These are phyloP conservation scores for Leptographium lundbergii DNA, from an alignment of 2,329 filamentous ascomycete species.

Conservation along the genomic window DNA sequence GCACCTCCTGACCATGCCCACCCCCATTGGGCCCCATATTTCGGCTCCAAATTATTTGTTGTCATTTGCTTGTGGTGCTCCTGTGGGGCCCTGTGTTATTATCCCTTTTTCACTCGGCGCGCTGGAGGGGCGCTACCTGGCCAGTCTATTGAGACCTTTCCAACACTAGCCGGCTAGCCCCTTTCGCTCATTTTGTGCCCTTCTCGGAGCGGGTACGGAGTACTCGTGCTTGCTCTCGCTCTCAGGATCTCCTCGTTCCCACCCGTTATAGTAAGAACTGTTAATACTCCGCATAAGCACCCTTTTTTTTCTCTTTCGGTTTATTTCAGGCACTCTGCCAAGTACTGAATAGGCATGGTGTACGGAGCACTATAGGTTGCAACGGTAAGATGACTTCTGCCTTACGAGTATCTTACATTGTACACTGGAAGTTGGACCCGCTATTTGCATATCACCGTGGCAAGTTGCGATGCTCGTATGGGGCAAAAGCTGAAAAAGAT, in stretches of 20 bases:
- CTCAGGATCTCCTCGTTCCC: neutral
- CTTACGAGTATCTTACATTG: neutral
- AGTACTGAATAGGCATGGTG: neutral
- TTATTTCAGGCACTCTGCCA: neutral
- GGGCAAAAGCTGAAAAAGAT: neutral
- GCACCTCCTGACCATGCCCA: conserved; percentile 6
- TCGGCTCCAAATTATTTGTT: conserved; percentile 4
- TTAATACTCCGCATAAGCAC: neutral
- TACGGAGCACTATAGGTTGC: neutral
- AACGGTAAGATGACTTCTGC: neutral
- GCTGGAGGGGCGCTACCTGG: conserved; percentile 8
- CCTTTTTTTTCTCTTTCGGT: neutral
- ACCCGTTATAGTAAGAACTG: neutral
- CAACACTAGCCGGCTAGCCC: conserved; percentile 11
- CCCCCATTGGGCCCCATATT: conserved; percentile 1
- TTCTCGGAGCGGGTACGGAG: neutral
- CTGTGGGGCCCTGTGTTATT: conserved; percentile 9
- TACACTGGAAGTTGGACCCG: neutral
- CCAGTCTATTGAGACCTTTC: conserved; percentile 11
- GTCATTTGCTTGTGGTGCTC: conserved; percentile 4
- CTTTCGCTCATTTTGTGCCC: conserved; percentile 7
- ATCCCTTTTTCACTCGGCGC: conserved; percentile 4
- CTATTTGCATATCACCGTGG: neutral
- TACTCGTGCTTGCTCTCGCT: neutral
- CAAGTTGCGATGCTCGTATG: neutral